Base-by-base conservation (phyloP, 352 stramenopile genomes). In the Aphanomyces euteiches region DNA sequence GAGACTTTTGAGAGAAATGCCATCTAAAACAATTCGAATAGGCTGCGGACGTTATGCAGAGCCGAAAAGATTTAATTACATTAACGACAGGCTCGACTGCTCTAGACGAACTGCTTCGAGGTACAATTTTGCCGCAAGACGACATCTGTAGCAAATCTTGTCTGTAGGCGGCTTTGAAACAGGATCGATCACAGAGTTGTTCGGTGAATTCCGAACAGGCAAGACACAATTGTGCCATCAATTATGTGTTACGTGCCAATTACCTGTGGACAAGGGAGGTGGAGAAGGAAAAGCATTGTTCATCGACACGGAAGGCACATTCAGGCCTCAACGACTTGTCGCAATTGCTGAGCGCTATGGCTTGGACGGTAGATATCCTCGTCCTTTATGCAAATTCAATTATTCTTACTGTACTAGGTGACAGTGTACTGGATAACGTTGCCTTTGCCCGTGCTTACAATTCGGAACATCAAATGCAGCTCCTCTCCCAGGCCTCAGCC, bases 141-240 rank as follows among this genome's bases (percentile, higher is more conserved):
- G 28, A 66, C 3, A 34, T 12, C 36, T 58, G 50, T 58, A 58
- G 17, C 73, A 4, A 28, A 12, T 68, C 43, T 58, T 59, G 54
- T 48, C 37, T 39, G 19, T 83, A 82, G 96, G 97, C 45, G 97
- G 98, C 17, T 97, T 99, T 65, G 98, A 99, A 76, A 99, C 97
- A 8, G 95, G 95, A 2, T 98, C 90, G 17, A 97, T 99, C 67
- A 99, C 97, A 0, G 96, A 99, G 76, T 80, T 99, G 7, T 99
- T 99, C 85, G 97, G 97, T 54, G 97, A 99, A 77, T 99, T 99
- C 79, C 89, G 97, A 15, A 99, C 97, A 15, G 97, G 97, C 41
- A 99, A 99, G 79, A 99, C 98, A 8, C 97, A 99, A 78, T 77
- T 99, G 47, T 99, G 98, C 75, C 98, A 99, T 75, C 99, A 98